These are phyloP conservation scores for Ciborinia camelliae DNA, from an alignment of 2,329 filamentous ascomycete genomes.

Conservation along the genomic window DNA sequence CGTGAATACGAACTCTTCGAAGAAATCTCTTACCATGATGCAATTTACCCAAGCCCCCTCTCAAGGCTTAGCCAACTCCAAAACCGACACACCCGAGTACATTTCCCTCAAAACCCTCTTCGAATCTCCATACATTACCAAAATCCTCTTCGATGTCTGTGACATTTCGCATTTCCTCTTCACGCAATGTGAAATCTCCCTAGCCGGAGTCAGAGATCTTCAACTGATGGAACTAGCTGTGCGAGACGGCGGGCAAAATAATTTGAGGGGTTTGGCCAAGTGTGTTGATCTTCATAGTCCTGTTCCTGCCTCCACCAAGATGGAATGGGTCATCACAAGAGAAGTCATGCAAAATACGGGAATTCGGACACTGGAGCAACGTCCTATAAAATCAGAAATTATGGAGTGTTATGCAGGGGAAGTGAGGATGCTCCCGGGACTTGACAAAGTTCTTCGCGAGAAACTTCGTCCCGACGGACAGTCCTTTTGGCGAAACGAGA, in stretches of 20 bases:
- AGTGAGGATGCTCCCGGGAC: background rate
- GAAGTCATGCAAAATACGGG: background rate
- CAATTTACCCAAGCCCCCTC: background rate
- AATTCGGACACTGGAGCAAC: no score
- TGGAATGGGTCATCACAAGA: background rate
- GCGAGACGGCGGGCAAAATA: slow-evolving; percentile 27
- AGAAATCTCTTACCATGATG: background rate
- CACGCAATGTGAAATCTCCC: slow-evolving; percentile 42
- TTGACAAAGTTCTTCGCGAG: background rate
- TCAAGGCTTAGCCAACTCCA: background rate
- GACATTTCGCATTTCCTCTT: slow-evolving; percentile 56
- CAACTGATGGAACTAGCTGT: slow-evolving; percentile 54
- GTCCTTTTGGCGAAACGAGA: slow-evolving; percentile 22
- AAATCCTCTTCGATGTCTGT: slow-evolving; percentile 58
- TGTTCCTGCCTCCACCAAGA: background rate
- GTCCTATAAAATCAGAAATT: background rate
- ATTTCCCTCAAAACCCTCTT: slow-evolving; percentile 42
- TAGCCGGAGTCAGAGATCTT: slow-evolving; percentile 49
- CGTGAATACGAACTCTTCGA: background rate
- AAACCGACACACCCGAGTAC: background rate
- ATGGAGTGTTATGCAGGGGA: background rate
- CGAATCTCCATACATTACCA: slow-evolving; percentile 43
- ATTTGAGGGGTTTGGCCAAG: slow-evolving; percentile 39
- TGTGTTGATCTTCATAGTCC: slow-evolving; percentile 35
- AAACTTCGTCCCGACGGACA: background rate